Conservation (phyloP, 768 basidiomycete genomes). For the Hygrocybe punicea region DNA sequence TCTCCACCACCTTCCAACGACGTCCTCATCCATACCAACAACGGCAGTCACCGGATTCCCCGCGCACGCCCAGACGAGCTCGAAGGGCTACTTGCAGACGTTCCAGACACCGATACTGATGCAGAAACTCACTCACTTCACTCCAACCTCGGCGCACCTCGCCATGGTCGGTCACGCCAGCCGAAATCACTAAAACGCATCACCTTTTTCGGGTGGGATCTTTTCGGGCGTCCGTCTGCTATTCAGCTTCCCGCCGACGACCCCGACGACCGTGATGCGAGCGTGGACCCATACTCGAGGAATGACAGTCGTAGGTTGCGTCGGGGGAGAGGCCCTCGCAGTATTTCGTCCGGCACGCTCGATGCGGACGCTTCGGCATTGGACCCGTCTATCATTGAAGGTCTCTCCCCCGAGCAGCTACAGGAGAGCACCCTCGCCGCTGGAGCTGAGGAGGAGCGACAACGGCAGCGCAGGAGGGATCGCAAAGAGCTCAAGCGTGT, state of each 20-base stretch:
- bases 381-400: slow-evolving; percentile 54
- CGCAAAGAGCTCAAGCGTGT: slow-evolving; percentile 44
- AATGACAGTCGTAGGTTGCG: background rate
- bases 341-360: slow-evolving; percentile 41
- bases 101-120: slow-evolving; percentile 46
- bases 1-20: slow-evolving; percentile 14
- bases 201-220: slow-evolving; percentile 60
- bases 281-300: slow-evolving; percentile 8
- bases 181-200: slow-evolving; percentile 39
- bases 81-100: slow-evolving; percentile 39
- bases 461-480: slow-evolving; percentile 44
- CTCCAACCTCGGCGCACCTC: slow-evolving; percentile 50
- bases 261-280: slow-evolving; percentile 33
- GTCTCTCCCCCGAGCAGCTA: slow-evolving; percentile 44
- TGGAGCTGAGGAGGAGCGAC: slow-evolving; percentile 35
- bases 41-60: slow-evolving; percentile 31
- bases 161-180: slow-evolving; percentile 23
- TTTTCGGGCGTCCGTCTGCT: slow-evolving; percentile 63
- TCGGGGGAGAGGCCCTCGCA: slow-evolving; percentile 5
- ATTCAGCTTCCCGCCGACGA: slow-evolving; percentile 63
- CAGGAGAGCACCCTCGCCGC: slow-evolving; percentile 23
- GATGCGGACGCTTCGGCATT: slow-evolving; percentile 72
- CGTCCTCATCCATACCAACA: slow-evolving; percentile 24
- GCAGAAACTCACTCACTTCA: slow-evolving; percentile 64
- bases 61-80: slow-evolving; percentile 40